Percentiles rank a stretch among this genome's conserved stretches.
phyloP scores from a whole-genome alignment of 208 protist species.

The Endotrypanum monterogeii region DNA sequence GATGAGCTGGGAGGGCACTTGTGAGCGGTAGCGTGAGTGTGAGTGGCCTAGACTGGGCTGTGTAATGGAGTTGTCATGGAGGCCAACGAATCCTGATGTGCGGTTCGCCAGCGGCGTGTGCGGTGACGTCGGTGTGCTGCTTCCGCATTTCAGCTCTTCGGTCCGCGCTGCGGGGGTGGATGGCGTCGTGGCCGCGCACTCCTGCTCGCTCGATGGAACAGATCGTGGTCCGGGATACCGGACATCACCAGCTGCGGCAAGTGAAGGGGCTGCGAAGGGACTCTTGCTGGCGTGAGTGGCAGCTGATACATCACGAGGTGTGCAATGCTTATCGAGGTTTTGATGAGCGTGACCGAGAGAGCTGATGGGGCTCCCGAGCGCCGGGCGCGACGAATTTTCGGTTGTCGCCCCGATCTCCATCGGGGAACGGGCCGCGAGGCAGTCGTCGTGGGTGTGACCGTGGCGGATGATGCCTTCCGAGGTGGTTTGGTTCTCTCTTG shows the following conservation, averaged over 20 bases:
- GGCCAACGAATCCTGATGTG: constrained; percentile 4
- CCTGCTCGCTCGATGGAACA: constrained; percentile 2
- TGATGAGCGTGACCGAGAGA: not conserved
- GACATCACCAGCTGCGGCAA: not conserved
- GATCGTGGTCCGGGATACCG: not conserved
- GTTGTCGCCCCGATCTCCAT: not conserved
- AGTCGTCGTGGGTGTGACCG: not conserved
- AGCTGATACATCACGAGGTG: constrained; percentile 12
- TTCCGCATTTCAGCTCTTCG: constrained; percentile 2
- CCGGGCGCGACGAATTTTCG: not conserved
- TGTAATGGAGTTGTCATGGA: constrained; percentile 17
- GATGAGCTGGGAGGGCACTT: constrained; percentile 23
- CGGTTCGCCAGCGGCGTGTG: constrained; percentile 43
- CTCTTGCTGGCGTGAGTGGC: not conserved
- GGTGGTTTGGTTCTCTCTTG: not conserved
- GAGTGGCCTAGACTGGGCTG: constrained; percentile 15
- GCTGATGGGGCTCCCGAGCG: not conserved
- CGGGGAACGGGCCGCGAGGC: not conserved
- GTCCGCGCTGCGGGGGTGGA: not conserved
- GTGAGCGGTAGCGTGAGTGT: constrained; percentile 18
- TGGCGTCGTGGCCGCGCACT: not conserved
- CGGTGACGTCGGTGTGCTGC: constrained; percentile 22
- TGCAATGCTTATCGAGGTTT: constrained; percentile 3
- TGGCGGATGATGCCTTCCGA: not conserved
- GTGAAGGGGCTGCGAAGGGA: constrained; percentile 5